Evolutionary conservation across 495 filamentous ascomycete genomes (phyloP).

Genomic region (Parathielavia hyrcaniae): DNA sequence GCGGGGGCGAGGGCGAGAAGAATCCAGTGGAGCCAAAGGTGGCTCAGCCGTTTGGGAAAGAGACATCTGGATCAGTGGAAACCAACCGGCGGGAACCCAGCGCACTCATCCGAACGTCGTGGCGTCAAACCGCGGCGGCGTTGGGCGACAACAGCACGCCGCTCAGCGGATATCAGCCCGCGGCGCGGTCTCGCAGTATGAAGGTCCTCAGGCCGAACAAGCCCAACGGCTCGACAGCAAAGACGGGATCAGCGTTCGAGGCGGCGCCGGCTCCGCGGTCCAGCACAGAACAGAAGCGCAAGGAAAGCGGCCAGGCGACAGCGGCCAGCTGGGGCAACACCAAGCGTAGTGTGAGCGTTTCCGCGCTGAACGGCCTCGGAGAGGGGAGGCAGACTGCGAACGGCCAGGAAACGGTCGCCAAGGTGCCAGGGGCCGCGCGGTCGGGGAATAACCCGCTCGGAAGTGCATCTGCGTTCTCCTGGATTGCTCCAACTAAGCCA

Average conservation of each 20-base stretch:
- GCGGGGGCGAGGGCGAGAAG: conserved; percentile 37
- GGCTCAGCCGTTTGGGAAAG: conserved; percentile 29
- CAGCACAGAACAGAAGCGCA: conserved; percentile 37
- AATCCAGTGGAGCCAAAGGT: conserved; percentile 23
- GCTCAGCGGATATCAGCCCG: conserved; percentile 53
- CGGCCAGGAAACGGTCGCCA: conserved; percentile 27
- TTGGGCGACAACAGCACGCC: conserved; percentile 44
- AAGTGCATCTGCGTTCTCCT: conserved; percentile 91
- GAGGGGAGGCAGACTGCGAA: not conserved
- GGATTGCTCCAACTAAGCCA: conserved; percentile 53
- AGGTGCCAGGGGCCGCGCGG: conserved; percentile 31
- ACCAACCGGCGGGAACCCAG: conserved; percentile 41
- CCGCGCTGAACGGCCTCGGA: conserved; percentile 12
- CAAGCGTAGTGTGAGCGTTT: conserved; percentile 32
- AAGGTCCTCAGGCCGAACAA: conserved; percentile 71
- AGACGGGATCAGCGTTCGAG: conserved; percentile 45
- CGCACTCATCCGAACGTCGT: conserved; percentile 57
- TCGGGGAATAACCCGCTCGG: conserved; percentile 72
- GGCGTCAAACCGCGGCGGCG: conserved; percentile 55
- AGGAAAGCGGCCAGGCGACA: conserved; percentile 28
- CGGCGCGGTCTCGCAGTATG: conserved; percentile 57
- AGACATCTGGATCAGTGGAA: conserved; percentile 29
- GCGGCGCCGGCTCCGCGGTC: conserved; percentile 32
- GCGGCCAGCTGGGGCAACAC: conserved; percentile 36
- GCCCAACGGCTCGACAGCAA: conserved; percentile 40